Conservation (phyloP, 228 moss, liverwort and hornwort species). For the Sphagnum fallax region DNA sequence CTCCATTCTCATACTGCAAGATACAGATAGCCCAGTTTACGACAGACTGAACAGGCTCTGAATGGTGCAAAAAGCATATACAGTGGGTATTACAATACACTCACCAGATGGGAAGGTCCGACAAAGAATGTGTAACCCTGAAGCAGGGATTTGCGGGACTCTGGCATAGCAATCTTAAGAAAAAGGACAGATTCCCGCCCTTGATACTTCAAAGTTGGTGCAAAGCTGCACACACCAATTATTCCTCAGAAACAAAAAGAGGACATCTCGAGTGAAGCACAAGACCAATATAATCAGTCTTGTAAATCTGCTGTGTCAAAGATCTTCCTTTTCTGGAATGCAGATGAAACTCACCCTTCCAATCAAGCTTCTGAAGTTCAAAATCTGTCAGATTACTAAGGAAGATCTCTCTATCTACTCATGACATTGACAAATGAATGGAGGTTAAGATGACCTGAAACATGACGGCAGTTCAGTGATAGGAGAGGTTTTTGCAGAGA, state of each 20-base stretch:
- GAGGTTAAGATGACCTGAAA: slow-evolving; percentile 24
- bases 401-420: too few relatives aligned
- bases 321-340: neutral
- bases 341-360: neutral
- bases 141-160: slow-evolving; percentile 35
- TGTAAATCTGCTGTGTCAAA: neutral
- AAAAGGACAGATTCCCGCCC: slow-evolving; percentile 28
- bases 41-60: neutral
- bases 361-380: too few relatives aligned
- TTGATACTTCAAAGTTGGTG: slow-evolving; percentile 52
- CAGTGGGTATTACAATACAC: neutral
- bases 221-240: slow-evolving; percentile 34
- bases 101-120: slow-evolving; percentile 37
- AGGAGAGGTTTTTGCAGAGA: slow-evolving; percentile 38
- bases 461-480: slow-evolving; percentile 35
- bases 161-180: slow-evolving; percentile 51
- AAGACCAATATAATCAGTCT: neutral
- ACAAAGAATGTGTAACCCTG: slow-evolving; percentile 47
- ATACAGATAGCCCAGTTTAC: neutral
- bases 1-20: slow-evolving; percentile 52
- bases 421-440: too few relatives aligned
- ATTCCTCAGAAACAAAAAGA: slow-evolving; percentile 8
- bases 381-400: too few relatives aligned
- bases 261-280: neutral
- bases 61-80: neutral